phyloP scores from a whole-genome alignment of 352 stramenopile species.

The Albugo laibachii region DNA sequence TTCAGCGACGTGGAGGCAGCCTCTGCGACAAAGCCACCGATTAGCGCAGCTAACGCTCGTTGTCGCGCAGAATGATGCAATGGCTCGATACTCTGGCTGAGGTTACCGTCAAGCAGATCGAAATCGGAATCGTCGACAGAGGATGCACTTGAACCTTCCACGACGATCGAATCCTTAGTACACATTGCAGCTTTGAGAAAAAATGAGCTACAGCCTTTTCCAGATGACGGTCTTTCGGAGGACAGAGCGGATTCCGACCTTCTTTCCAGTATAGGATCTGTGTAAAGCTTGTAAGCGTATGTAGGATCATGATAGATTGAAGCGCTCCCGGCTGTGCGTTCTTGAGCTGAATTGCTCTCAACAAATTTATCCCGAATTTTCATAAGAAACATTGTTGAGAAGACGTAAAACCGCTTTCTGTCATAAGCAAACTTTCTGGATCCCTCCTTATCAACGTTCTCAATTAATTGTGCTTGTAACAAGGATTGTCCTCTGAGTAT shows the following conservation, averaged over 20 bases:
- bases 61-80: slow-evolving; percentile 33
- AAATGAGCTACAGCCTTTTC: no score
- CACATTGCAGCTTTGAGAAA: slow-evolving; percentile 21
- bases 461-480: slow-evolving; percentile 41
- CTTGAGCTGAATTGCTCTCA: slow-evolving; percentile 35
- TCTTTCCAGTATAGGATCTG: no score
- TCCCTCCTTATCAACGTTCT: slow-evolving; percentile 64
- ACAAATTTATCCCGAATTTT: no score
- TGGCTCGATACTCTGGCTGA: slow-evolving; percentile 10
- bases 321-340: slow-evolving; percentile 3
- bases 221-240: no score
- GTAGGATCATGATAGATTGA: no score
- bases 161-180: background rate
- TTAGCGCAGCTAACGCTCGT: slow-evolving; percentile 36
- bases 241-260: no score
- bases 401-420: slow-evolving; percentile 64
- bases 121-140: slow-evolving; percentile 12
- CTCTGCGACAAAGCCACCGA: slow-evolving; percentile 59
- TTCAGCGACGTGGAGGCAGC: slow-evolving; percentile 61
- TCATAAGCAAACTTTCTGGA: slow-evolving; percentile 52
- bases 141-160: slow-evolving; percentile 20
- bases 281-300: no score
- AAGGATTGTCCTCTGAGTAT: slow-evolving; percentile 64
- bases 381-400: slow-evolving; percentile 4
- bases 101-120: no score